Base-by-base conservation (phyloP, 2,329 filamentous ascomycete species). In the Esteya vermicola region DNA sequence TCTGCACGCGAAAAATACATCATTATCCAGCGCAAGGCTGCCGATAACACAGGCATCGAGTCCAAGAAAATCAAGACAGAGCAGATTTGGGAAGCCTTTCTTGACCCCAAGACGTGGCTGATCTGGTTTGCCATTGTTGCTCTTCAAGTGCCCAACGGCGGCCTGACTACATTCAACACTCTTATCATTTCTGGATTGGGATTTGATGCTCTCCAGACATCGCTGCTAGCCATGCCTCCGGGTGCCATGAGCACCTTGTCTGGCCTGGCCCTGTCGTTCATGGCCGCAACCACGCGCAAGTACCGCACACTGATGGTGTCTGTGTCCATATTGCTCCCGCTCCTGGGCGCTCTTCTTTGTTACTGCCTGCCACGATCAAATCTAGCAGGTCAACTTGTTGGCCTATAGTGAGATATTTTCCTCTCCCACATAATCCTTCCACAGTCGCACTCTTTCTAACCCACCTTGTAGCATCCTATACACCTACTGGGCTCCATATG, bases 331-430 rank as follows among this genome's bases (percentile, higher is more conserved):
- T 41, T 58, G 26, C 50, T 53, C 1, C 58, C 59, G 4, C 52
- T 60, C 12, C 44, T 60, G 7, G 50, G 54, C 20, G 51, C 58
- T 1, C 51, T 57, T 8, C 45, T 63, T 35, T 60, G 59, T 38
- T 58, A 53, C 18, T 33, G 31, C 18, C 31, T 33, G 16, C 31
- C 31, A 10, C 31, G 40, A 18, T 16, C 31, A 13, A 33, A 33
- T 13, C 31, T 33, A 4, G 47, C 45, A 18, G 48, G 48, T 14
- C 48, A 50, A 33, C 44, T 50, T 13, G 39, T 50, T 14, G 47
- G 48, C 21, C 36, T 50, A 6, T 50, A 50, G 43, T 44, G 28
- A 9, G 42, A 22, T 16, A 23, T 35, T 14, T 19, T 31, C 3
- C 31, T 13, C 25, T 26, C 13, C 8, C 25, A 8, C 13, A 13